Evolutionary conservation across 768 basidiomycete species (phyloP).

Genomic region (Suillus plorans): DNA sequence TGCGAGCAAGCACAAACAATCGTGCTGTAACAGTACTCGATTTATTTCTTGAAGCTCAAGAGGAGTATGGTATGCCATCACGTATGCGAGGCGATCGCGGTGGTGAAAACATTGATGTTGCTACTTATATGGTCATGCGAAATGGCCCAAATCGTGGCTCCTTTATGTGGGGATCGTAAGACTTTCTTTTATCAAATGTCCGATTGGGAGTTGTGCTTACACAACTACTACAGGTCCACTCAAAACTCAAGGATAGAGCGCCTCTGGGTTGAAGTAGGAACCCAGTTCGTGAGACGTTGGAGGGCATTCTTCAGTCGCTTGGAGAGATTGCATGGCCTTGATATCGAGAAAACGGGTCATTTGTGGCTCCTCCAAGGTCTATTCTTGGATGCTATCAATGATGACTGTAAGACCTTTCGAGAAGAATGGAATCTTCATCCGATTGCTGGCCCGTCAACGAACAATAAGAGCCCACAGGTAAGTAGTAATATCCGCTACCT

Average conservation of each 20-base stretch:
- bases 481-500: no score
- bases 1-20: conserved; percentile 28
- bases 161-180: conserved; percentile 30
- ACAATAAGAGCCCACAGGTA: conserved; percentile 24
- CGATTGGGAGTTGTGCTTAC: not conserved
- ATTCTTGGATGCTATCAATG: conserved; percentile 38
- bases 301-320: conserved; percentile 40
- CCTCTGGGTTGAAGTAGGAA: conserved; percentile 44
- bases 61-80: conserved; percentile 20
- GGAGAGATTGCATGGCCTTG: conserved; percentile 34
- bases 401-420: conserved; percentile 35
- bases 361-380: conserved; percentile 45
- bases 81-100: conserved; percentile 27
- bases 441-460: conserved; percentile 24
- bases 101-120: conserved; percentile 29
- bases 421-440: conserved; percentile 42
- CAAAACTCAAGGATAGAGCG: conserved; percentile 44
- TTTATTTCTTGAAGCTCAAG: conserved; percentile 19
- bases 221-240: conserved; percentile 27
- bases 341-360: conserved; percentile 32
- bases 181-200: not conserved
- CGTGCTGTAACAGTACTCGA: conserved; percentile 21
- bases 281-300: conserved; percentile 41
- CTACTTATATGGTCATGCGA: conserved; percentile 26
- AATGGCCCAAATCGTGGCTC: conserved; percentile 21